A percentile compares a stretch with the other conserved stretches of the same genome.
These are phyloP conservation scores for Tricholoma terreum DNA, from an alignment of 768 basidiomycete genomes.

Conservation along the genomic window DNA sequence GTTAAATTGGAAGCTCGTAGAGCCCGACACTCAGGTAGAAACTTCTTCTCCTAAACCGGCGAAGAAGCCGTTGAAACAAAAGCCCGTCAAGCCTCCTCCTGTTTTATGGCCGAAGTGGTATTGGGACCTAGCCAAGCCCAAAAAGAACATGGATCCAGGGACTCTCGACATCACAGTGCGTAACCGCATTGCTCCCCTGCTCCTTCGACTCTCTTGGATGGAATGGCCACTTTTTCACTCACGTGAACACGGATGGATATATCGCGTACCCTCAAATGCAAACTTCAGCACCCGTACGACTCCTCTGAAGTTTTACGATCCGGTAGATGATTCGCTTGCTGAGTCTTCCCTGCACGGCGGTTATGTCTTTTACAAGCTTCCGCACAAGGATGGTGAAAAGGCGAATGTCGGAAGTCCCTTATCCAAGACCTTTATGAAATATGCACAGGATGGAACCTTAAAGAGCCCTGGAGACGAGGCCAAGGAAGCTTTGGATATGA, in stretches of 20 bases:
- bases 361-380: constrained; percentile 83
- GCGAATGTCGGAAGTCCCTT: constrained; percentile 96
- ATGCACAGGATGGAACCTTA: constrained; percentile 82
- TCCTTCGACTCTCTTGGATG: constrained; percentile 85
- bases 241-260: constrained; percentile 88
- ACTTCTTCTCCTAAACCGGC: constrained; percentile 17
- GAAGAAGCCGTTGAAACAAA: constrained; percentile 28
- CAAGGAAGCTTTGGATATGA: constrained; percentile 83
- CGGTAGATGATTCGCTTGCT: constrained; percentile 56
- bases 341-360: constrained; percentile 46
- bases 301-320: constrained; percentile 58
- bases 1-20: constrained; percentile 60
- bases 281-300: constrained; percentile 44
- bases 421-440: constrained; percentile 85
- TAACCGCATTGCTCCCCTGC: constrained; percentile 77
- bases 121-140: constrained; percentile 81
- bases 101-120: constrained; percentile 96
- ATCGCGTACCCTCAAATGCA: constrained; percentile 60
- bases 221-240: constrained; percentile 84
- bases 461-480: constrained; percentile 81
- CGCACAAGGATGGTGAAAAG: constrained; percentile 92
- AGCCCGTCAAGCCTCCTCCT: constrained; percentile 40
- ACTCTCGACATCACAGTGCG: constrained; percentile 83
- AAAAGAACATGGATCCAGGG: constrained; percentile 62
- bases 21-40: constrained; percentile 4